Percentiles rank a stretch among this genome's conserved stretches.
Evolutionary conservation across 192 early-diverging fungal species (phyloP).

Genomic region (Mycoemilia scoparia): DNA sequence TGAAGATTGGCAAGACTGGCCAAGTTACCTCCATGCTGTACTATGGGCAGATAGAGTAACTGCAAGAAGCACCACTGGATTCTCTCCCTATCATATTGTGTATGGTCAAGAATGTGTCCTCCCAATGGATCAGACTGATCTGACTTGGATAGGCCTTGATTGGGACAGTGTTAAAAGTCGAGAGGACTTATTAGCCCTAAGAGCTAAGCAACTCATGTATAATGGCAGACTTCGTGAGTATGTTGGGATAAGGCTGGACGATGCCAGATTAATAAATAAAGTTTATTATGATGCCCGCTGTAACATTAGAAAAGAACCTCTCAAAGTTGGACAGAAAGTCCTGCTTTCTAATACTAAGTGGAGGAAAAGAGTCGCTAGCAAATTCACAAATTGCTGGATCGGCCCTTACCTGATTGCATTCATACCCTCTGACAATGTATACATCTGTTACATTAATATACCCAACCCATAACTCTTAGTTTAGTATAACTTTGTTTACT

Average conservation of each 20-base stretch:
- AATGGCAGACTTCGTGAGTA: neutral
- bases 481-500: too few relatives aligned
- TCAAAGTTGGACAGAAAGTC: too few relatives aligned
- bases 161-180: neutral
- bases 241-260: neutral
- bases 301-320: too few relatives aligned
- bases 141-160: neutral
- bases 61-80: neutral
- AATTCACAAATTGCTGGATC: too few relatives aligned
- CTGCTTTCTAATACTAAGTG: too few relatives aligned
- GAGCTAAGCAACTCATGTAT: neutral
- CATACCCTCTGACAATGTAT: too few relatives aligned
- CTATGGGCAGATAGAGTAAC: slow-evolving; percentile 1
- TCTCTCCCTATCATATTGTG: neutral
- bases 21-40: neutral
- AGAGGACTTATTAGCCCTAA: neutral
- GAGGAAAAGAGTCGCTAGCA: too few relatives aligned
- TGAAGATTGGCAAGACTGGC: neutral
- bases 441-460: too few relatives aligned
- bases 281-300: neutral
- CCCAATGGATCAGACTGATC: neutral
- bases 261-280: neutral
- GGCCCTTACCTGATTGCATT: too few relatives aligned
- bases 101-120: neutral
- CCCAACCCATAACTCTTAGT: too few relatives aligned